Evolutionary conservation across 2,329 filamentous ascomycete species (phyloP).

Genomic region (Curvularia eragrostidis): DNA sequence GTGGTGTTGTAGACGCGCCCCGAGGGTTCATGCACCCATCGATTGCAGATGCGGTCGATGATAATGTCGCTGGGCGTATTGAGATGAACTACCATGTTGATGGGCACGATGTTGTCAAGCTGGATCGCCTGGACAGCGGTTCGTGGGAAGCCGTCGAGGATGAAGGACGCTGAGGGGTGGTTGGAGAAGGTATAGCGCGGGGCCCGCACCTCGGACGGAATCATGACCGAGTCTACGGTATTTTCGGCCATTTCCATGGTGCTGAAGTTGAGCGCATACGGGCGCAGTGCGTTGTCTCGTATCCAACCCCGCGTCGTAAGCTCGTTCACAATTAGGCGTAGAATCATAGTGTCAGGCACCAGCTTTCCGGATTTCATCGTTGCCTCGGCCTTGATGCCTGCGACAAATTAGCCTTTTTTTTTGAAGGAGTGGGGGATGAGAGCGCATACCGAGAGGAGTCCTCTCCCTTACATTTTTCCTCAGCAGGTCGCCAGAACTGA

Average conservation of each 20-base stretch:
- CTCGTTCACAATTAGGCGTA: slow-evolving; percentile 90
- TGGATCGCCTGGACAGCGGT: slow-evolving; percentile 80
- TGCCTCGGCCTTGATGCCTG: slow-evolving; percentile 88
- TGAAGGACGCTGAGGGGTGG: slow-evolving; percentile 82
- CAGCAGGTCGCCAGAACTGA: slow-evolving; percentile 92
- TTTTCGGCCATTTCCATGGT: slow-evolving; percentile 39
- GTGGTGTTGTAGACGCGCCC: slow-evolving; percentile 94
- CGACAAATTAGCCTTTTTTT: slow-evolving; percentile 21
- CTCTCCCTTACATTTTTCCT: slow-evolving; percentile 89
- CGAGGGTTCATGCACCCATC: slow-evolving; percentile 92
- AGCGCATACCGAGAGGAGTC: slow-evolving; percentile 76
- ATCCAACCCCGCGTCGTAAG: slow-evolving; percentile 87
- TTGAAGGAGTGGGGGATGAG: slow-evolving; percentile 13
- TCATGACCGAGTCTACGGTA: slow-evolving; percentile 52
- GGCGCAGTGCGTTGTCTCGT: slow-evolving; percentile 55
- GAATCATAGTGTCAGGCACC: slow-evolving; percentile 90
- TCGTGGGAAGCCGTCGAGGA: slow-evolving; percentile 94
- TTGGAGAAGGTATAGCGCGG: slow-evolving; percentile 62
- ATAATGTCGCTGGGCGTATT: slow-evolving; percentile 87
- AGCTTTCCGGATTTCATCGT: slow-evolving; percentile 87
- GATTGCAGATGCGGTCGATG: slow-evolving; percentile 84
- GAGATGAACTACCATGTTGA: slow-evolving; percentile 90
- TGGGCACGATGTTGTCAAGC: slow-evolving; percentile 83
- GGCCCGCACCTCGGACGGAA: slow-evolving; percentile 49
- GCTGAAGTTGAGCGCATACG: slow-evolving; percentile 55